A percentile compares a stretch with the other conserved stretches of the same genome.
These are phyloP conservation scores for Wickerhamomyces bovis DNA, from an alignment of 805 yeast species.

Conservation along the genomic window DNA sequence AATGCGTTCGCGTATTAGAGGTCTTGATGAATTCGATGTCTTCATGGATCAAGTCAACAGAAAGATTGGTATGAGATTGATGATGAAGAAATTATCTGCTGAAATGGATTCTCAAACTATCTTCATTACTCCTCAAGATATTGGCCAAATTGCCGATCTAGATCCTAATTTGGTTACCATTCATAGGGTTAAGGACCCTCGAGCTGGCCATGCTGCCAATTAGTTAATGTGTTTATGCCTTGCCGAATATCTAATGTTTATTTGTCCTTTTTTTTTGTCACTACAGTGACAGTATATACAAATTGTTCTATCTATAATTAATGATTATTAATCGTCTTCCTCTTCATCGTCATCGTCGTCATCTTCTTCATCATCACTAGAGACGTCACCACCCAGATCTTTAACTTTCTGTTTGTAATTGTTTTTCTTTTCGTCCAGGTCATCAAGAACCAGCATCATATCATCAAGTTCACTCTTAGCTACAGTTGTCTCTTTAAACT, in stretches of 20 bases:
- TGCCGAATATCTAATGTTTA: not conserved
- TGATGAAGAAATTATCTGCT: constrained; percentile 59
- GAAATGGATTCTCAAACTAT: constrained; percentile 76
- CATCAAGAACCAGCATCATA: constrained; percentile 67
- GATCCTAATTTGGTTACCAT: constrained; percentile 58
- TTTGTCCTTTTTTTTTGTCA: not conserved
- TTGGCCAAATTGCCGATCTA: constrained; percentile 54
- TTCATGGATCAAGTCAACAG: constrained; percentile 95
- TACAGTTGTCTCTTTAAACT: constrained; percentile 24
- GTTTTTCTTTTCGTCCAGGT: constrained; percentile 62
- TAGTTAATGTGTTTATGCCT: not conserved
- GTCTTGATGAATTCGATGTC: constrained; percentile 95
- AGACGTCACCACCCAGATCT: constrained; percentile 50
- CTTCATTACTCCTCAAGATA: constrained; percentile 91
- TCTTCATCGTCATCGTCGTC: constrained; percentile 57
- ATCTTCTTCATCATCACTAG: constrained; percentile 67
- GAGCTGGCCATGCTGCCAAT: constrained; percentile 7
- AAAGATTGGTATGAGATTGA: constrained; percentile 66
- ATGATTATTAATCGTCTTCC: constrained; percentile 15
- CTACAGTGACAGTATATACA: not conserved
- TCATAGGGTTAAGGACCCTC: constrained; percentile 49
- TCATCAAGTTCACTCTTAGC: constrained; percentile 62
- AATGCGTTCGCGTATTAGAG: constrained; percentile 82
- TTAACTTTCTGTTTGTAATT: constrained; percentile 49
- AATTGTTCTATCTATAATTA: not conserved